Evolutionary conservation across 768 basidiomycete genomes (phyloP).

Genomic region (Grammothele lineata): DNA sequence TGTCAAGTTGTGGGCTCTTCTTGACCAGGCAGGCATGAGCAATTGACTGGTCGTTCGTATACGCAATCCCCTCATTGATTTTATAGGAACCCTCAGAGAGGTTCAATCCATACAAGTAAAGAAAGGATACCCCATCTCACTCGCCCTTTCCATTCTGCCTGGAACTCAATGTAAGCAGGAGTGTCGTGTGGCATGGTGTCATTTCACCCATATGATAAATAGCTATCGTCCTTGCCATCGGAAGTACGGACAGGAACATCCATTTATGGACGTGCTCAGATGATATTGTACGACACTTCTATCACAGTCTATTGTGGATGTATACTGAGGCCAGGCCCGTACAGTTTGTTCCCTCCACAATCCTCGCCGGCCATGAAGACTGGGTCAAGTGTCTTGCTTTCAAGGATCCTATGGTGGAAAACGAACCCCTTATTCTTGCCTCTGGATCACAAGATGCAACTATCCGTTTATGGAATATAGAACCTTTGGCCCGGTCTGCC

Average conservation of each 20-base stretch:
- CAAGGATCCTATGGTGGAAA: conserved; percentile 28
- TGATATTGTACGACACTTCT: conserved; percentile 34
- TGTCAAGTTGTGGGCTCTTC: conserved; percentile 70
- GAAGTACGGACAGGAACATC: conserved; percentile 75
- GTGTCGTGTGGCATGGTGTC: neutral
- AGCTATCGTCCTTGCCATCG: conserved; percentile 75
- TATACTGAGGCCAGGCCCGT: neutral
- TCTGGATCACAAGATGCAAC: conserved; percentile 95
- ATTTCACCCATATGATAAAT: too few species aligned
- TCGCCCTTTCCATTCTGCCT: conserved; percentile 65
- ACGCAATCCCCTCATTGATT: neutral
- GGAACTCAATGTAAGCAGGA: conserved; percentile 51
- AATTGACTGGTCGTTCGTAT: neutral
- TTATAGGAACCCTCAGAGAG: conserved; percentile 23
- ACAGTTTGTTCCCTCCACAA: conserved; percentile 58
- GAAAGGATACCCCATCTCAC: conserved; percentile 70
- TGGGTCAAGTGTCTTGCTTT: conserved; percentile 89
- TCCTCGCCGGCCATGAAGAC: conserved; percentile 86
- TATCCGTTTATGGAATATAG: conserved; percentile 89
- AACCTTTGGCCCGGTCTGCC: conserved; percentile 41
- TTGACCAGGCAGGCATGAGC: neutral
- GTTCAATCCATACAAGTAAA: conserved; percentile 59
- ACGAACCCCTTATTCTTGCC: conserved; percentile 66
- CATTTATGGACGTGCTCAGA: conserved; percentile 74
- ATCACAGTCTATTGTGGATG: neutral